A percentile compares a stretch with the other conserved stretches of the same genome.
Conservation (phyloP, 139 green algal species). For the Chlamydomonas incerta region DNA sequence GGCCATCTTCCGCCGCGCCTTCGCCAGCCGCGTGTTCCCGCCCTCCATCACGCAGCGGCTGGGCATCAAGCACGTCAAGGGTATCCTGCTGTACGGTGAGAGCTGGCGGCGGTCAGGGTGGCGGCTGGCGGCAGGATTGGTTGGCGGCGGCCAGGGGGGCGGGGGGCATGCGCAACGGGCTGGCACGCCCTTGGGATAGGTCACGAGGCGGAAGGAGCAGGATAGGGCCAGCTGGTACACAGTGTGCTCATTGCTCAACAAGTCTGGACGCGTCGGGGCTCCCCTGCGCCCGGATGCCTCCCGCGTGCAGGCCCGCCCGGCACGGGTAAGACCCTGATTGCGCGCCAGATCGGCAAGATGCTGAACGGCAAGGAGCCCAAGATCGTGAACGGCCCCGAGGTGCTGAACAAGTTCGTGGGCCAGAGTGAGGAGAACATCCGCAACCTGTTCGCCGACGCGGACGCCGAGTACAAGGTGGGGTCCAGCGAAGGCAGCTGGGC, state of each 20-base stretch:
- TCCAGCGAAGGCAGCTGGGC: too few species aligned
- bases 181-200: too few species aligned
- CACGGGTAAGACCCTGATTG: constrained; percentile 99
- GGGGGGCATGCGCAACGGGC: too few species aligned
- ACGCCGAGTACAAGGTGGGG: constrained; percentile 85
- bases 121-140: too few species aligned
- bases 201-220: too few species aligned
- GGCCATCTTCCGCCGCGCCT: constrained; percentile 97
- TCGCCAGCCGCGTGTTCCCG: constrained; percentile 95
- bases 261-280: too few species aligned
- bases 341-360: constrained; percentile 99
- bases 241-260: too few species aligned
- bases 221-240: too few species aligned
- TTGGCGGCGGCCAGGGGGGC: too few species aligned
- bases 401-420: constrained; percentile 97
- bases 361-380: constrained; percentile 99
- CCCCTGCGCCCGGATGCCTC: too few species aligned
- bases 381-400: constrained; percentile 83
- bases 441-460: constrained; percentile 96
- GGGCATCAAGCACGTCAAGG: constrained; percentile 96
- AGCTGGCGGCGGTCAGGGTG: too few species aligned
- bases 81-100: constrained; percentile 65
- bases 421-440: constrained; percentile 97
- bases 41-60: constrained; percentile 88
- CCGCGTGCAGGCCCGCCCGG: constrained; percentile 59